phyloP scores from a whole-genome alignment of 345 rosid genomes.

The Linum usitatissimum region DNA sequence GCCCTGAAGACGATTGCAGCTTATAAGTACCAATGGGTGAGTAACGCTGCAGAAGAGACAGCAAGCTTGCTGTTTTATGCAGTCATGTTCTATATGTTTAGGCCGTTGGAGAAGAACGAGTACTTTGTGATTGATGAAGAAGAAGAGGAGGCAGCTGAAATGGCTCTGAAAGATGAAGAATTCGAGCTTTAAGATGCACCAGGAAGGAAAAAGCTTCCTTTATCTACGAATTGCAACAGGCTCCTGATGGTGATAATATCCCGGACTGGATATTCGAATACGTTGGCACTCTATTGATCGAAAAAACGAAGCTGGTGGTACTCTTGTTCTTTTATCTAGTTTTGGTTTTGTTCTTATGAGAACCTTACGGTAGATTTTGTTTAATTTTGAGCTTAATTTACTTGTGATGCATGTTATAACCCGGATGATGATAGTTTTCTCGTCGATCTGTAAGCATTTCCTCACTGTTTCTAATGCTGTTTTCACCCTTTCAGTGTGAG shows the following conservation, averaged over 20 bases:
- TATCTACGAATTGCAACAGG: neutral
- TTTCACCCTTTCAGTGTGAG: neutral
- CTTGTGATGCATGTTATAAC: neutral
- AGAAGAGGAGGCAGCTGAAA: slow-evolving; percentile 85
- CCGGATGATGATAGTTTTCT: neutral
- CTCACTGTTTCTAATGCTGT: neutral
- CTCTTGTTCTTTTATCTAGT: neutral
- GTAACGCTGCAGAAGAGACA: slow-evolving; percentile 74
- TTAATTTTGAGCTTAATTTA: neutral
- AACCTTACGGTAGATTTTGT: neutral
- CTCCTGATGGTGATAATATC: neutral
- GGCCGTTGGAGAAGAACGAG: slow-evolving; percentile 88
- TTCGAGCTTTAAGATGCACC: slow-evolving; percentile 56
- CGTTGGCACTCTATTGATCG: neutral
- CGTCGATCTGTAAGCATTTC: neutral
- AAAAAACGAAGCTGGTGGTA: no score
- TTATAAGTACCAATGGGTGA: slow-evolving; percentile 92
- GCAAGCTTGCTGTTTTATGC: slow-evolving; percentile 69
- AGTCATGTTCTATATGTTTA: slow-evolving; percentile 81
- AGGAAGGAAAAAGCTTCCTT: neutral
- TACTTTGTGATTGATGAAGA: slow-evolving; percentile 78
- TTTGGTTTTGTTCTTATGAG: neutral
- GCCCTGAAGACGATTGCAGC: slow-evolving; percentile 79
- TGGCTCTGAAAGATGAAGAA: slow-evolving; percentile 67
- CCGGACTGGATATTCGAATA: no score